Evolutionary conservation across 176 grass and related monocot genomes (phyloP), one percentile per base, ranked within the genome.

Genomic region (Miscanthus lutarioriparius): DNA sequence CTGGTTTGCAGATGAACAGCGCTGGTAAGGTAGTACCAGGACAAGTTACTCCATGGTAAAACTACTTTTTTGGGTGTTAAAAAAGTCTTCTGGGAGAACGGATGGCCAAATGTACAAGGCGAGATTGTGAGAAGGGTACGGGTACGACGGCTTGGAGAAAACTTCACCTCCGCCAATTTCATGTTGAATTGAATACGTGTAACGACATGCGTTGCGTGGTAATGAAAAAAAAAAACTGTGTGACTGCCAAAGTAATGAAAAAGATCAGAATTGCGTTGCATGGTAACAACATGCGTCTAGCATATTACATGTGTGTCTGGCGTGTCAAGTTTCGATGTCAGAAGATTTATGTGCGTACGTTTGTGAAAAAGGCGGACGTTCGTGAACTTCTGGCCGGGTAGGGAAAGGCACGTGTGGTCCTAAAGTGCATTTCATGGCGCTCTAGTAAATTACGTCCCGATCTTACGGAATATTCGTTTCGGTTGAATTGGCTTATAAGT

Each of bases 1-100:
- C 37, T 45, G 74, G 37, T 59, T 83, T 73, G 73, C 23, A 71
- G 78, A 76, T 85, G 77, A 70, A n/a, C 72, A 36, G 72, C 73
- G 15, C 41, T 67, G 81, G 5, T 43, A 68, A 74, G 68, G 61
- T 88, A 67, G 68, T 27, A 26, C 54, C 8, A 8, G 58, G 1
- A 28, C 62, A 47, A 78, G 20, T 86, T 86, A 79, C 74, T 17
- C 23, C 16, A 40, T 25, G 27, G 28, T 68, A 61, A 62, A 81
- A 84, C 28, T 81, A 79, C 61, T 74, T 79, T 83, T 82, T 16
- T 28, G 0, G 28, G 6, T 61, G 66, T 19, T 78, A 1, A 54
- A 16, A 70, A 86, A 82, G 19, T 61, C 7, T 64, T 77, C 56
- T 22, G 23, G 13, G 32, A 6, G 19, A 6, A 74, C 40, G 43